Evolutionary conservation across 768 basidiomycete species (phyloP), one percentile per base, ranked within the genome.

Genomic region (Leccinum fibrillosum): DNA sequence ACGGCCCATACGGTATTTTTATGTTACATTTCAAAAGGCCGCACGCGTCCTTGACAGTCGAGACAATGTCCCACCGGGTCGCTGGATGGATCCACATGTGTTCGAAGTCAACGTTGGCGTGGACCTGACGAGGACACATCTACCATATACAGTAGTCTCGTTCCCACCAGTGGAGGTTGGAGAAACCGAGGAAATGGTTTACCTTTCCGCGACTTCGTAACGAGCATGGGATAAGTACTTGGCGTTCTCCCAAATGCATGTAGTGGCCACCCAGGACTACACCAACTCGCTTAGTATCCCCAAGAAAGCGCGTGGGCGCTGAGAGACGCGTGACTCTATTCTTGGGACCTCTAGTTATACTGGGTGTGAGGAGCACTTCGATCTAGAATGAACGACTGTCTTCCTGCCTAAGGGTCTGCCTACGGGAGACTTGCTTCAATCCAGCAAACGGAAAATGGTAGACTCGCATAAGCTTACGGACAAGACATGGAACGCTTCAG

Each of bases 381-480:
- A 5, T 12, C 32, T 34, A 34, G 32, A 34, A 32, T 4, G 32
- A 34, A 34, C 32, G 32, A 34, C 32, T 12, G 32, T 5, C 32
- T 34, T 34, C 32, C 32, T 32, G 32, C 5, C 11, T 2, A 32
- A 12, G 32, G 30, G 32, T 32, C 11, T 32, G 30, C 11, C 32
- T 32, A 32, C 12, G 32, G 32, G 32, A 32, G 32, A 13, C 12
- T 34, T 12, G 12, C 32, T 13, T 30, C 37, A 10, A 35, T 49
- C 1, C 19, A 25, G 7, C 8, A 9, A 25, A 35, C 1, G 12
- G 8, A 26, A 34, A 32, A 39, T 10, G 11, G n/a, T 34, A 5
- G 23, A 62, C 62, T 62, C 4, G 53, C 32, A 44, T 52, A 57
- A 23, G 54, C 62, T 56, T 12, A 66, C 58, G 39, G 64, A 66